These are phyloP conservation scores for Mycosarcoma mackinlayi DNA, from an alignment of 1,284 basidiomycete genomes.

Conservation along the genomic window DNA sequence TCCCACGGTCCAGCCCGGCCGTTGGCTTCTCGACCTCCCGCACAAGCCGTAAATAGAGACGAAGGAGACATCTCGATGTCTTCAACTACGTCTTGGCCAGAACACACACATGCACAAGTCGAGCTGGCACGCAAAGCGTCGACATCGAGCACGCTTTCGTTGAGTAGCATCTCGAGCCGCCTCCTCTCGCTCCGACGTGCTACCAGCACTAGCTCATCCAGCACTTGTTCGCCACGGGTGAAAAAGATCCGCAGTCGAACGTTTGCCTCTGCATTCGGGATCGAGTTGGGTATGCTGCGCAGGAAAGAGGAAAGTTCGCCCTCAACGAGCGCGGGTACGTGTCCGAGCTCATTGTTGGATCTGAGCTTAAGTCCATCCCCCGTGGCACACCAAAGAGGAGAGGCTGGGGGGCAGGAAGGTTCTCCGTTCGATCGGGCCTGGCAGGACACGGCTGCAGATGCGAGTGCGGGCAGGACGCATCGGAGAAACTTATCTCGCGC, in stretches of 20 bases:
- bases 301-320: conserved; percentile 20
- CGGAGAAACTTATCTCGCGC: conserved; percentile 21
- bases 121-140: conserved; percentile 15
- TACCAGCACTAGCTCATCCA: neutral
- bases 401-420: too few species aligned
- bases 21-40: too few species aligned
- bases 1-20: neutral
- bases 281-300: conserved; percentile 25
- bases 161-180: conserved; percentile 21
- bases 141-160: conserved; percentile 19
- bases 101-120: neutral
- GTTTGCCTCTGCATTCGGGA: conserved; percentile 39
- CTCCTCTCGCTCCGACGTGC: conserved; percentile 10
- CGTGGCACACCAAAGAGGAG: neutral
- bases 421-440: too few species aligned
- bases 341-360: conserved; percentile 18
- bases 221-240: neutral
- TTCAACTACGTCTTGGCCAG: neutral
- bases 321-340: conserved; percentile 19
- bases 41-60: neutral
- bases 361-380: conserved; percentile 30
- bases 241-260: conserved; percentile 37
- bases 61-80: neutral
- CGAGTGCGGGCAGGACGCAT: neutral
- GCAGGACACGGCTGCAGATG: too few species aligned